These are phyloP conservation scores for Cymodocea nodosa DNA, from an alignment of 116 monocot genomes.

Conservation along the genomic window DNA sequence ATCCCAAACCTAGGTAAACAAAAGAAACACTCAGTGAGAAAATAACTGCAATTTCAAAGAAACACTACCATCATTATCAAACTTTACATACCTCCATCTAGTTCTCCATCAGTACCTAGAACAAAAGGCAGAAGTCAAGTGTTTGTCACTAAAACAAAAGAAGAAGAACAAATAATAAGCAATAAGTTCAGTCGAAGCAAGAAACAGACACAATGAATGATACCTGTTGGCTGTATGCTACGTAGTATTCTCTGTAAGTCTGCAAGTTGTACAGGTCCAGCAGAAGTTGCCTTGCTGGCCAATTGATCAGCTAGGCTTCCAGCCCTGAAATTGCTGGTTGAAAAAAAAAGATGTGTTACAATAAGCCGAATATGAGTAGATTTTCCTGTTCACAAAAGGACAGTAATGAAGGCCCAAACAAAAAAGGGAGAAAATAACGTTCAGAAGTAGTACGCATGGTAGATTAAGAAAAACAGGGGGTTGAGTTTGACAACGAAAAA, in stretches of 20 bases:
- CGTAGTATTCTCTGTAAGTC: conserved; percentile 87
- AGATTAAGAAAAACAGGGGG: no score
- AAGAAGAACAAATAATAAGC: not conserved
- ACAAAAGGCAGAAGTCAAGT: not conserved
- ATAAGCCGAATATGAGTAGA: not conserved
- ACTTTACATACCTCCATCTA: conserved; percentile 45
- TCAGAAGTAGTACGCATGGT: no score
- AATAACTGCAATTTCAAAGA: not conserved
- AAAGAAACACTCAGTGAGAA: not conserved
- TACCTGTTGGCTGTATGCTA: conserved; percentile 63
- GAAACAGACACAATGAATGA: not conserved
- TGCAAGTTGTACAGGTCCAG: conserved; percentile 75
- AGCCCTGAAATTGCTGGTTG: conserved; percentile 28
- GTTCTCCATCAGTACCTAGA: conserved; percentile 45
- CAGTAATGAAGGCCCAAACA: not conserved
- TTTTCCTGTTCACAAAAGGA: not conserved
- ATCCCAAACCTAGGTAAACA: conserved; percentile 44
- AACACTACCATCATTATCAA: not conserved
- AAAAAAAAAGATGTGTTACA: not conserved
- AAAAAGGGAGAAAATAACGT: not conserved
- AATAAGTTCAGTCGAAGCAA: not conserved
- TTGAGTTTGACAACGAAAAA: no score
- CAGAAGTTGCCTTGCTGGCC: conserved; percentile 66
- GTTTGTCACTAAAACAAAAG: not conserved
- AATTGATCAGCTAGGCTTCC: conserved; percentile 69